phyloP scores from a whole-genome alignment of 345 rosid genomes.

The Brassica rapa region DNA sequence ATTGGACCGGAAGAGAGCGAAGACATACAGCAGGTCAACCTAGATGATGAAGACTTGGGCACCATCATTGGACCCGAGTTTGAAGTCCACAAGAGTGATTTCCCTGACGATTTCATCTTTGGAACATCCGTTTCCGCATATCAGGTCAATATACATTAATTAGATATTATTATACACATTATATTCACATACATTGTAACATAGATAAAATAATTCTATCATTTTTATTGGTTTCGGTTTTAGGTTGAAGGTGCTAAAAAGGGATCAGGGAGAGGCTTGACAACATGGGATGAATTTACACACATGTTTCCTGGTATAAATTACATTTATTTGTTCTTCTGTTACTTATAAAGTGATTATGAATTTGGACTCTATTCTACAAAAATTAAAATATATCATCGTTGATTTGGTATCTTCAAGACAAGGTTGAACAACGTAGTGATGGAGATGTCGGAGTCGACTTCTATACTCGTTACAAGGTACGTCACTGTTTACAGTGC shows the following conservation, averaged over 20 bases:
- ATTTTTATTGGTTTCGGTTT: slow-evolving; percentile 4
- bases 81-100: slow-evolving; percentile 22
- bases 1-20: slow-evolving; percentile 24
- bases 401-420: slow-evolving; percentile 14
- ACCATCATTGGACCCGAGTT: slow-evolving; percentile 40
- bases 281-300: slow-evolving; percentile 41
- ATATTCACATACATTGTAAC: background rate
- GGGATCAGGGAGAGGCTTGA: slow-evolving; percentile 40
- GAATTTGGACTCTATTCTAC: background rate
- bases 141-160: slow-evolving; percentile 25
- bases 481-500: background rate
- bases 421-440: slow-evolving; percentile 14
- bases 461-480: slow-evolving; percentile 41
- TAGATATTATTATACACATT: background rate
- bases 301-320: slow-evolving; percentile 37
- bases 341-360: background rate
- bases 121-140: slow-evolving; percentile 41
- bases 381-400: background rate
- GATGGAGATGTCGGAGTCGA: slow-evolving; percentile 35
- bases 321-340: background rate
- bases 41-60: slow-evolving; percentile 31
- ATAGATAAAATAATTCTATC: background rate
- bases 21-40: slow-evolving; percentile 12
- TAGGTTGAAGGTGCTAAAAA: slow-evolving; percentile 45
- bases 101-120: slow-evolving; percentile 35